Evolutionary conservation across 768 basidiomycete genomes (phyloP).

Genomic region (Nidularia pulvinata): DNA sequence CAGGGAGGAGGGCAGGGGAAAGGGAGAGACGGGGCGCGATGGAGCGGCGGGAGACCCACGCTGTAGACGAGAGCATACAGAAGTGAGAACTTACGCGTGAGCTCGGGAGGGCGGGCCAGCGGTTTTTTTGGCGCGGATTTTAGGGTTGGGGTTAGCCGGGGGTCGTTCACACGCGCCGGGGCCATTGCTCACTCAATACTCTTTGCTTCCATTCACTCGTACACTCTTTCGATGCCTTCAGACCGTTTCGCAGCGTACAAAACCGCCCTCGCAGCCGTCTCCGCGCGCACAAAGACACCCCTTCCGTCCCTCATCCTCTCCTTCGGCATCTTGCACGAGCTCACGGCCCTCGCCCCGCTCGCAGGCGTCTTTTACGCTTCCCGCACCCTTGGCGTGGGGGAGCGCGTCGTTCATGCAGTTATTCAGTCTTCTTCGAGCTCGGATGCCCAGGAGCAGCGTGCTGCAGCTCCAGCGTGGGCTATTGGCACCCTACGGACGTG

Average conservation of each 20-base stretch:
- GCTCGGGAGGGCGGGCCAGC: neutral
- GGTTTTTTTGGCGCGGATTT: slow-evolving; percentile 2
- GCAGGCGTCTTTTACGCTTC: slow-evolving; percentile 74
- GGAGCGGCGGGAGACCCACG: slow-evolving; percentile 3
- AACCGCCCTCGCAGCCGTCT: slow-evolving; percentile 55
- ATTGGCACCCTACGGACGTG: slow-evolving; percentile 47
- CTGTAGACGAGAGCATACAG: slow-evolving; percentile 6
- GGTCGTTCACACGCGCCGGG: neutral
- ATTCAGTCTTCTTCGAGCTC: neutral
- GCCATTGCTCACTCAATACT: neutral
- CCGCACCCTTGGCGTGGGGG: slow-evolving; percentile 67
- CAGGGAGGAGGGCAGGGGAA: neutral
- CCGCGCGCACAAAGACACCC: slow-evolving; percentile 72
- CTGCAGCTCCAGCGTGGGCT: slow-evolving; percentile 31
- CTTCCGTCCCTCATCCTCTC: slow-evolving; percentile 76
- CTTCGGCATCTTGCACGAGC: slow-evolving; percentile 83
- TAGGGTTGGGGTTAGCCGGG: slow-evolving; percentile 1
- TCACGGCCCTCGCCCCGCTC: slow-evolving; percentile 80
- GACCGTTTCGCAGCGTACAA: slow-evolving; percentile 45
- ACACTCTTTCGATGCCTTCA: slow-evolving; percentile 8
- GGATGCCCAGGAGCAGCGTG: neutral
- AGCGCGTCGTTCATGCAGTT: slow-evolving; percentile 50
- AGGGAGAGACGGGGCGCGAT: neutral
- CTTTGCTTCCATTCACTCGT: neutral
- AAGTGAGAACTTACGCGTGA: no score